Evolutionary conservation across 2,329 filamentous ascomycete species (phyloP), one percentile per base, ranked within the genome.

Genomic region (Davidsoniella neocaledoniae): DNA sequence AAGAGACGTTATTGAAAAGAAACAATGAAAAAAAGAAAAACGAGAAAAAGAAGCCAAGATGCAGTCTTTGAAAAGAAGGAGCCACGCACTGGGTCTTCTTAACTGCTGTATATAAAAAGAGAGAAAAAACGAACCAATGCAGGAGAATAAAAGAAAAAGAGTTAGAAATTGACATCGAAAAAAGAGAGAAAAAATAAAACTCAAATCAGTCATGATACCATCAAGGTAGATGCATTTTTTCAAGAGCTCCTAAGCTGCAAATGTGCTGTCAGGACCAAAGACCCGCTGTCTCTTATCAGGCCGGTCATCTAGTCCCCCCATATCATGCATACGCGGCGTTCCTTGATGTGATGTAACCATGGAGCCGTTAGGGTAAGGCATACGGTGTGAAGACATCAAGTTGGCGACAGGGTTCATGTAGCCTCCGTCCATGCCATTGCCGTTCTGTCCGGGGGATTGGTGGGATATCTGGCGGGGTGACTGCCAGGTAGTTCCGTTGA

Each of bases 241-340:
- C 4, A 2, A 12, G 29, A 33, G 29, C 5, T 19, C 39, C 38
- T 45, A 49, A 1, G 36, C 36, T 39, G 41, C 26, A 41, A 52
- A 52, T 12, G 50, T 39, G 9, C 48, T 26, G 14, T 50, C 48
- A 12, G 52, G 52, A n/a, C 52, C 52, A 29, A 41, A 53, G 2
- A 53, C 29, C 21, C 52, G 48, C 14, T 39, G 48, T 29, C 52
- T 44, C 36, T 53, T 53, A 23, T 53, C 52, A 7, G 52, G 52
- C 17, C 52, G 44, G 12, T 50, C 52, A 19, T 48, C 45, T 19
- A 45, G n/a, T n/a, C 33, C 14, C 2, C 40, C 37, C 21, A 43
- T 9, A 2, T 49, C 47, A 19, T 48, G 41, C 16, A 52, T 33
- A n/a, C 50, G 46, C 14, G 38, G 37, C 2, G 19, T 40, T 29